Percentiles rank a stretch among this genome's conserved stretches.
Evolutionary conservation across 768 basidiomycete species (phyloP).

Genomic region (Trametes coccinea): DNA sequence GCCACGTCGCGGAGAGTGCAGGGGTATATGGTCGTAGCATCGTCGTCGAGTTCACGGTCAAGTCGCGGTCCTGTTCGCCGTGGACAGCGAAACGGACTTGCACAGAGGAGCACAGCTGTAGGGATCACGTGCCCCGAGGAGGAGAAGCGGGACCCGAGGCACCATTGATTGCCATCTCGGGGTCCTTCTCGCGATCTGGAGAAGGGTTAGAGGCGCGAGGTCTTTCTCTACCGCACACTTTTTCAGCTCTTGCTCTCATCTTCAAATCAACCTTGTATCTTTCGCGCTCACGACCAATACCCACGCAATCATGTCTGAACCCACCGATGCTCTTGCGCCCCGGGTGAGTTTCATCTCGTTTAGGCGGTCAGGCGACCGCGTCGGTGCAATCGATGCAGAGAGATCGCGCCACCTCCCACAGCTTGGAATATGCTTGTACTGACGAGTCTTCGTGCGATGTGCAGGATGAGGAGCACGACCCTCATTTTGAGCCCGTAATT

Average conservation of each 20-base stretch:
- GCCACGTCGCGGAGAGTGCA: conserved; percentile 43
- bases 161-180: conserved; percentile 25
- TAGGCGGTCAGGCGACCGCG: conserved; percentile 16
- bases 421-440: conserved; percentile 13
- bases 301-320: conserved; percentile 28
- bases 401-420: conserved; percentile 31
- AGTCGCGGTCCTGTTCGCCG: background rate
- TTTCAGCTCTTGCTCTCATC: conserved; percentile 20
- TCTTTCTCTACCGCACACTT: conserved; percentile 20
- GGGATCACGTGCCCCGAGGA: conserved; percentile 7
- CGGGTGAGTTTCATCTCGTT: conserved; percentile 50
- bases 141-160: conserved; percentile 11
- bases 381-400: conserved; percentile 23
- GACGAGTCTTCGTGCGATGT: conserved; percentile 13
- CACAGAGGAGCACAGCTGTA: conserved; percentile 11
- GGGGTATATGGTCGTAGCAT: conserved; percentile 43
- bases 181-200: conserved; percentile 22
- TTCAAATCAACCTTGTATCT: background rate
- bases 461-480: conserved; percentile 78
- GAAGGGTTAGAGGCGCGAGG: conserved; percentile 18
- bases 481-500: conserved; percentile 95
- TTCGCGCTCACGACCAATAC: conserved; percentile 12
- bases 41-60: conserved; percentile 16
- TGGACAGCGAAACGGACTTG: background rate
- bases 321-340: conserved; percentile 62